Conservation (phyloP, 371 early-diverging fungal genomes). For the Syncephalis fuscata region DNA sequence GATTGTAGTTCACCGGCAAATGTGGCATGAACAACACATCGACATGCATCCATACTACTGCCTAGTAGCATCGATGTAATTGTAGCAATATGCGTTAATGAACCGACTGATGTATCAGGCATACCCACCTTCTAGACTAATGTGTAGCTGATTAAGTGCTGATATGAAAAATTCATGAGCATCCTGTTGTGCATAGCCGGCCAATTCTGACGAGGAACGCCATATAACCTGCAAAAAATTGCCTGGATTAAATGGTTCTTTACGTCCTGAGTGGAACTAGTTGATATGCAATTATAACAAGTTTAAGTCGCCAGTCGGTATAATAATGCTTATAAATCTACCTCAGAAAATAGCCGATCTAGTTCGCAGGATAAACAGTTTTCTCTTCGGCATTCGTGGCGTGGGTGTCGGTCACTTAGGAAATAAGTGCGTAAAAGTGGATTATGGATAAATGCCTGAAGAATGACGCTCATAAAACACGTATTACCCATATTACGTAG, state of each 20-base stretch:
- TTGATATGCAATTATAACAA: neutral
- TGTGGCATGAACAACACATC: conserved; percentile 78
- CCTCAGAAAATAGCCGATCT: conserved; percentile 58
- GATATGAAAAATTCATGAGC: conserved; percentile 93
- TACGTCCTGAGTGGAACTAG: conserved; percentile 51
- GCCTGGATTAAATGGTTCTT: conserved; percentile 65
- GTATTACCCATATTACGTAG: conserved; percentile 86
- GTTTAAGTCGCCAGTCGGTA: no score
- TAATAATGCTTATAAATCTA: conserved; percentile 8
- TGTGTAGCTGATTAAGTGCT: conserved; percentile 71
- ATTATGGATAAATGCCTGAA: conserved; percentile 86
- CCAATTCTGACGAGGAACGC: conserved; percentile 69
- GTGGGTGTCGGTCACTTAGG: conserved; percentile 69
- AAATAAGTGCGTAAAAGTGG: conserved; percentile 75
- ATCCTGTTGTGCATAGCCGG: conserved; percentile 91
- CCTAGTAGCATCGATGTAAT: conserved; percentile 1
- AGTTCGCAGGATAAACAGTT: conserved; percentile 90
- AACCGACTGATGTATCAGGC: neutral
- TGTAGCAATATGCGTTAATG: neutral
- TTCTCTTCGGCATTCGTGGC: conserved; percentile 34
- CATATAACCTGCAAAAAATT: conserved; percentile 76
- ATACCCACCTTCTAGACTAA: conserved; percentile 18
- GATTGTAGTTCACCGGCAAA: conserved; percentile 83
- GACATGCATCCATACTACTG: conserved; percentile 30
- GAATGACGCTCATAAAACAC: conserved; percentile 87